These are phyloP conservation scores for Saccharomyces hybrid DNA, from an alignment of 1,139 yeast genomes.

Conservation along the genomic window DNA sequence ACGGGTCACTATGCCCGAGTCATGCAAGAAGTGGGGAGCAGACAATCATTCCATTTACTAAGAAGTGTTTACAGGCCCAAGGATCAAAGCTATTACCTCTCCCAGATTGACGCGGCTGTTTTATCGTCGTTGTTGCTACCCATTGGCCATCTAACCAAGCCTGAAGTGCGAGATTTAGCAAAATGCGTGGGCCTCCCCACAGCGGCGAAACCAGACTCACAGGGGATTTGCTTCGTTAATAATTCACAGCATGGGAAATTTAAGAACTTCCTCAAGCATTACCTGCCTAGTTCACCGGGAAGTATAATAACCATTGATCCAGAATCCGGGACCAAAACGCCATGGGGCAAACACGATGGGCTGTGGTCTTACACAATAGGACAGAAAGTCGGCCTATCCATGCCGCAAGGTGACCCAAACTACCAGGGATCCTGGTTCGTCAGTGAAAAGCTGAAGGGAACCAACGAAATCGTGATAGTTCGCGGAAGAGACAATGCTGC, in stretches of 20 bases:
- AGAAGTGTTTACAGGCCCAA: conserved; percentile 56
- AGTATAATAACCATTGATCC: conserved; percentile 58
- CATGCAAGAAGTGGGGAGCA: conserved; percentile 28
- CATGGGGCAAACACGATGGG: conserved; percentile 80
- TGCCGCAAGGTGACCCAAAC: conserved; percentile 80
- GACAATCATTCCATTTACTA: conserved; percentile 42
- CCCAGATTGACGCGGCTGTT: conserved; percentile 49
- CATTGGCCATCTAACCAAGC: conserved; percentile 67
- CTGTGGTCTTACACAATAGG: conserved; percentile 94
- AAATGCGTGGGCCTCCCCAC: conserved; percentile 43
- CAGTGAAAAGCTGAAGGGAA: conserved; percentile 52
- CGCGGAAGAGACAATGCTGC: conserved; percentile 59
- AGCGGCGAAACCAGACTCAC: conserved; percentile 81
- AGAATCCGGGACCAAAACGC: conserved; percentile 39
- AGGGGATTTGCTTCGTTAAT: conserved; percentile 88
- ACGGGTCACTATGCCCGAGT: conserved; percentile 89
- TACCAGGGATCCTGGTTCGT: conserved; percentile 84
- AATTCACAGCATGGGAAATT: conserved; percentile 57
- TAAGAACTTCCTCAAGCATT: conserved; percentile 67
- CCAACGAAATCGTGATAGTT: conserved; percentile 73
- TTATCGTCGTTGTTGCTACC: conserved; percentile 61
- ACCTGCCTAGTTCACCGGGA: conserved; percentile 66
- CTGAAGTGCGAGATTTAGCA: conserved; percentile 66
- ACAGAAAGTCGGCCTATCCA: conserved; percentile 65
- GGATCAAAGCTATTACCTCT: conserved; percentile 86